These are phyloP conservation scores for Litsea cubeba DNA, from an alignment of 164 flowering plant genomes.

Conservation along the genomic window DNA sequence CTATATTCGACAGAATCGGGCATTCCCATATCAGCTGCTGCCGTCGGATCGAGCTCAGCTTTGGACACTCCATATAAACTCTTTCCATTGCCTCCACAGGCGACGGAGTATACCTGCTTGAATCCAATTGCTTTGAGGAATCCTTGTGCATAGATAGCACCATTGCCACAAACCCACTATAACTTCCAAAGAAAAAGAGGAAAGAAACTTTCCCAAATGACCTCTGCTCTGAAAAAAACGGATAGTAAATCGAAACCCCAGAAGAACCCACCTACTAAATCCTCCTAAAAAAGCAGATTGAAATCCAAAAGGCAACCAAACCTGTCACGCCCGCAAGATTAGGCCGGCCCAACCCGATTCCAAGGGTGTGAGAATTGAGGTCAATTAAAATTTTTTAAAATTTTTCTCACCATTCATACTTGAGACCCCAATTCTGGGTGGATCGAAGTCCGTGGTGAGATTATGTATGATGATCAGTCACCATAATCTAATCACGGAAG, in stretches of 20 bases:
- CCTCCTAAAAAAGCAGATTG: background rate
- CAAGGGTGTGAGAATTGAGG: no score
- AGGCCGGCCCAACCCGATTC: no score
- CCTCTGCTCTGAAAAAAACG: background rate
- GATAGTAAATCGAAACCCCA: background rate
- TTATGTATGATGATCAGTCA: no score
- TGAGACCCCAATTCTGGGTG: no score
- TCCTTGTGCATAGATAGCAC: conserved; percentile 42
- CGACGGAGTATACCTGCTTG: conserved; percentile 73
- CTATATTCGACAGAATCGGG: conserved; percentile 77
- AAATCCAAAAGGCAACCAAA: background rate
- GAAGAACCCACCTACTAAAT: conserved; percentile 1
- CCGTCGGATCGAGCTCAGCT: conserved; percentile 71
- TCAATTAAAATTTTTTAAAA: no score
- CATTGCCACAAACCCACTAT: conserved; percentile 15
- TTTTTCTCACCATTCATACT: no score
- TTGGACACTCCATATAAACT: conserved; percentile 80
- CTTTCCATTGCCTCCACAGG: conserved; percentile 89
- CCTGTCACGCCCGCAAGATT: no score
- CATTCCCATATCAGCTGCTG: conserved; percentile 90
- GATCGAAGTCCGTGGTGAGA: no score
- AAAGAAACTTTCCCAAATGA: background rate
- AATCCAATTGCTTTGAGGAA: conserved; percentile 41
- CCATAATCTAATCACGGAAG: no score
- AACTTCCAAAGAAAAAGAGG: background rate